A percentile compares a stretch with the other conserved stretches of the same genome.
phyloP scores from a whole-genome alignment of 1,284 basidiomycete species.

The Leccinum fallax region DNA sequence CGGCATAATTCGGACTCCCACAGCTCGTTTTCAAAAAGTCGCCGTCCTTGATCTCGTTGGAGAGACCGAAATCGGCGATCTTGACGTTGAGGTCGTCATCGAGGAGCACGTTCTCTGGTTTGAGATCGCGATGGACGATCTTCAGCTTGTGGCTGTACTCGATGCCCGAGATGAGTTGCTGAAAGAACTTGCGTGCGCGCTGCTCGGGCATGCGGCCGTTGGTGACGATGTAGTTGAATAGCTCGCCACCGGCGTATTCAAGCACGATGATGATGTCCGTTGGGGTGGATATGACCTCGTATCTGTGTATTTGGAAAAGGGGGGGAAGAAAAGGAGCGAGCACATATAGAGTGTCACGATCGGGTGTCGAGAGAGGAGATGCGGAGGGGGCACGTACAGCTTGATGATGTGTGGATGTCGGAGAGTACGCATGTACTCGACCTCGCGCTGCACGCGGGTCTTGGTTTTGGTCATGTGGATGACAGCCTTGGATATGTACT shows the following conservation, averaged over 20 bases:
- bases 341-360: conserved; percentile 12
- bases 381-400: conserved; percentile 57
- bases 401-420: conserved; percentile 96
- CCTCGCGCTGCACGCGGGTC: conserved; percentile 91
- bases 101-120: conserved; percentile 88
- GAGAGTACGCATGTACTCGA: conserved; percentile 91
- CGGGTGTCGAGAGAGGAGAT: neutral
- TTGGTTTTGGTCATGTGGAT: conserved; percentile 92
- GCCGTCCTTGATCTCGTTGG: conserved; percentile 93
- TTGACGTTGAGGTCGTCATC: conserved; percentile 87
- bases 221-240: conserved; percentile 94
- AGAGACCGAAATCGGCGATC: conserved; percentile 94
- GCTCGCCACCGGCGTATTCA: conserved; percentile 89
- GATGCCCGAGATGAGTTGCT: conserved; percentile 94
- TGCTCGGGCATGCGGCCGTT: conserved; percentile 87
- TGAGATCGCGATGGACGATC: conserved; percentile 95
- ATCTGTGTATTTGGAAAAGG: conserved; percentile 50
- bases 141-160: conserved; percentile 94
- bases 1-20: conserved; percentile 95
- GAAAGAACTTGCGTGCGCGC: conserved; percentile 89
- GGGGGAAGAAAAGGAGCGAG: neutral
- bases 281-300: conserved; percentile 92
- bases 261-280: conserved; percentile 97
- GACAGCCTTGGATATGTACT: conserved; percentile 94
- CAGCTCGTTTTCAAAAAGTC: conserved; percentile 95